phyloP scores from a whole-genome alignment of 1,284 basidiomycete species.

The Cryptococcus sp. region DNA sequence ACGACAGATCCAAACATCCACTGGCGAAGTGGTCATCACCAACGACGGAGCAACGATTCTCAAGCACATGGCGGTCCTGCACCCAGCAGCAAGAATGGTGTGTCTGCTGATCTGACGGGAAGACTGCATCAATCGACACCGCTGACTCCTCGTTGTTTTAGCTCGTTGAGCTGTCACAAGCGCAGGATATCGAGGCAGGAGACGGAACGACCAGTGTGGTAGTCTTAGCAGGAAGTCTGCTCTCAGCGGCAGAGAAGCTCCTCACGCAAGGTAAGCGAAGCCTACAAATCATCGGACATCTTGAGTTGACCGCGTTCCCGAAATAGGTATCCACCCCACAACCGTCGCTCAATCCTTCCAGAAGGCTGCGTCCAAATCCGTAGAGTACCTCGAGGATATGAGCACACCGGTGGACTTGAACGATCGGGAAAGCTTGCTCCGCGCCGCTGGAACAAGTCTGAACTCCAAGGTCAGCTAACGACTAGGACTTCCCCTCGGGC shows the following conservation, averaged over 20 bases:
- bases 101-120: conserved; percentile 17
- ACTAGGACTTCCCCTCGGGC: not conserved
- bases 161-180: conserved; percentile 96
- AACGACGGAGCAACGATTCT: conserved; percentile 99
- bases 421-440: conserved; percentile 81
- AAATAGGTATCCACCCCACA: conserved; percentile 82
- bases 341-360: conserved; percentile 96
- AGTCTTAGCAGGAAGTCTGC: conserved; percentile 88
- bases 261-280: conserved; percentile 71
- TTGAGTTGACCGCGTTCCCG: not conserved
- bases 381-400: conserved; percentile 91
- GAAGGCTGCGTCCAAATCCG: conserved; percentile 86
- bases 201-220: conserved; percentile 99
- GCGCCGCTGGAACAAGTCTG: conserved; percentile 91
- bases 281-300: no score
- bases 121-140: conserved; percentile 7
- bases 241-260: conserved; percentile 96
- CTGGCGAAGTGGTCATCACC: conserved; percentile 96
- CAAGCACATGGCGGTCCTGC: conserved; percentile 94
- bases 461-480: conserved; percentile 79
- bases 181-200: conserved; percentile 98
- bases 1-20: conserved; percentile 88
- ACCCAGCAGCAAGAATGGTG: conserved; percentile 98
- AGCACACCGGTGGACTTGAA: conserved; percentile 89
- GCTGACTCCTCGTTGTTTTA: conserved; percentile 46